Conservation (phyloP, 2,329 filamentous ascomycete genomes). For the Metarhizium brunneum region DNA sequence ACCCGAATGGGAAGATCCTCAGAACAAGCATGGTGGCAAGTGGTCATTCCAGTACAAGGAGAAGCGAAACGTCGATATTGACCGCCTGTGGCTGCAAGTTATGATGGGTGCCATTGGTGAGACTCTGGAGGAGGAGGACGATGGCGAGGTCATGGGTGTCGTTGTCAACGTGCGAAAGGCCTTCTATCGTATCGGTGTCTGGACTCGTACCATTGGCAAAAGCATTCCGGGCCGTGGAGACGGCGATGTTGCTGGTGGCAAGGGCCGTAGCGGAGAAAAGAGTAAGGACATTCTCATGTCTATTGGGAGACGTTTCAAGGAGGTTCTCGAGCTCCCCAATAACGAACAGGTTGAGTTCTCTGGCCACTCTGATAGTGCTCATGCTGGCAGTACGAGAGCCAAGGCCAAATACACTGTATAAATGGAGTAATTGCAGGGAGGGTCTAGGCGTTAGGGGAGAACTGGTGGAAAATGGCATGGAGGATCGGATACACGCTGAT, state of each 20-base stretch:
- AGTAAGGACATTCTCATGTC: constrained; percentile 73
- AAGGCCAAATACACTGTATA: constrained; percentile 90
- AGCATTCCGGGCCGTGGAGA: constrained; percentile 67
- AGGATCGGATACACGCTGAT: constrained; percentile 14
- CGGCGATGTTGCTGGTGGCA: constrained; percentile 62
- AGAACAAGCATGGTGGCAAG: constrained; percentile 99
- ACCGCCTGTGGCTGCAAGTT: constrained; percentile 92
- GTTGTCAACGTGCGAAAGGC: constrained; percentile 98
- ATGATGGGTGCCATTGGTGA: constrained; percentile 96
- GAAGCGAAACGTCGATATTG: constrained; percentile 83
- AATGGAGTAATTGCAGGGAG: constrained; percentile 11
- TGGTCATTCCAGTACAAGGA: constrained; percentile 99
- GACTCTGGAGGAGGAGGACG: constrained; percentile 88
- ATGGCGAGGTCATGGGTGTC: constrained; percentile 98
- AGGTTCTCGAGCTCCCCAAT: constrained; percentile 69
- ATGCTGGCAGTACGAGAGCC: constrained; percentile 86
- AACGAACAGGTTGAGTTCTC: constrained; percentile 85
- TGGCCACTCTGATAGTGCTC: constrained; percentile 88
- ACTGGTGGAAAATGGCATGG: constrained; percentile 10
- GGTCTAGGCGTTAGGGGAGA: neutral
- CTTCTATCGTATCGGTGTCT: constrained; percentile 95
- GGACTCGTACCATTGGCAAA: constrained; percentile 92
- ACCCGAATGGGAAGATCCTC: constrained; percentile 95
- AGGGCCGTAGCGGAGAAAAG: constrained; percentile 71
- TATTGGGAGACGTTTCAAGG: constrained; percentile 90